Percentiles rank a stretch among this genome's conserved stretches.
Conservation (phyloP, 306 rosid species). For the Pterocarpus santalinus region DNA sequence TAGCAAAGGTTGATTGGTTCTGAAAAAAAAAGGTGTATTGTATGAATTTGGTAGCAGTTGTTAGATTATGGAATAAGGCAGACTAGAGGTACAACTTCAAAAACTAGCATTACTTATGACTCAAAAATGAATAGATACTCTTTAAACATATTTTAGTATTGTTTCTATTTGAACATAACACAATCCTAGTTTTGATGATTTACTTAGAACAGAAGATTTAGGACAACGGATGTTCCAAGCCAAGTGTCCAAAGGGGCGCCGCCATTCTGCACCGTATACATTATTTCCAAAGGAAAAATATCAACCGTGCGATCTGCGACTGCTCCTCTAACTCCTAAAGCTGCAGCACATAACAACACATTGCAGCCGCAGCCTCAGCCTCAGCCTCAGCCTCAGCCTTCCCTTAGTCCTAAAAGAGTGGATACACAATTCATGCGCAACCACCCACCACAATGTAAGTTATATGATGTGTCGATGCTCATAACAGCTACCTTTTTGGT, state of each 20-base stretch:
- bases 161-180: neutral
- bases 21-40: neutral
- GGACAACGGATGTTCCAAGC: slow-evolving; percentile 63
- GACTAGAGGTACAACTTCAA: neutral
- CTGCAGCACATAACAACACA: slow-evolving; percentile 3
- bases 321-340: slow-evolving; percentile 44
- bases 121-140: too few relatives aligned
- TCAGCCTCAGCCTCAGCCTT: neutral
- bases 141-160: neutral
- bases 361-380: slow-evolving; percentile 35
- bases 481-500: neutral
- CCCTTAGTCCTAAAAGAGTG: slow-evolving; percentile 29
- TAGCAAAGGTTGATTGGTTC: too few relatives aligned
- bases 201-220: slow-evolving; percentile 69
- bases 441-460: slow-evolving; percentile 45
- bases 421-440: slow-evolving; percentile 37
- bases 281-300: slow-evolving; percentile 80
- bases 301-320: slow-evolving; percentile 62
- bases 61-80: neutral
- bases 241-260: slow-evolving; percentile 74
- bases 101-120: too few relatives aligned
- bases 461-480: slow-evolving; percentile 9
- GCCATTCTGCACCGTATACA: slow-evolving; percentile 77
- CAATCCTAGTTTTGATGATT: slow-evolving; percentile 10
- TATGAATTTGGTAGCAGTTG: neutral